These are phyloP conservation scores for Heritiera littoralis DNA, from an alignment of 345 rosid species.

Conservation along the genomic window DNA sequence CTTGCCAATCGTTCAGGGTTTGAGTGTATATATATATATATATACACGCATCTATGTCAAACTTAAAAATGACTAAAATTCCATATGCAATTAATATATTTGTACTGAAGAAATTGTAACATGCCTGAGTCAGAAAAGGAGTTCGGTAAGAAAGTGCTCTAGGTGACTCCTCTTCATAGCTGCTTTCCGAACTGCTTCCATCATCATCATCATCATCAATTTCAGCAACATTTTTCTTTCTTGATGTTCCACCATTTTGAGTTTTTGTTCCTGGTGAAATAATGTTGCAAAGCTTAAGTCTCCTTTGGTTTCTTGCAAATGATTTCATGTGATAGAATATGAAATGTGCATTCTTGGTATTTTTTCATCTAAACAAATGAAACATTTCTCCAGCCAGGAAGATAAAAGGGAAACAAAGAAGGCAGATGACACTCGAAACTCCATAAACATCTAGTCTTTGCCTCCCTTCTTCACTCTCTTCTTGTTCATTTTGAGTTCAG, in stretches of 20 bases:
- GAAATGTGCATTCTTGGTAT: not conserved
- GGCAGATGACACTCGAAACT: not conserved
- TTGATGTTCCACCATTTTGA: conserved; percentile 51
- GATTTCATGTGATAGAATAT: not conserved
- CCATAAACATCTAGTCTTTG: not conserved
- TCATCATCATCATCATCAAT: conserved; percentile 54
- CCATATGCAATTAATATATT: not conserved
- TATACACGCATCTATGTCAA: not conserved
- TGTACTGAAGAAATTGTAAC: conserved; percentile 14
- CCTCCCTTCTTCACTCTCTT: no score
- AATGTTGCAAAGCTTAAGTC: not conserved
- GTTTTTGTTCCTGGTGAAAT: conserved; percentile 56
- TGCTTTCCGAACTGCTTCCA: conserved; percentile 64
- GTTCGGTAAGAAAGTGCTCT: conserved; percentile 72
- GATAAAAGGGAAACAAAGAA: not conserved
- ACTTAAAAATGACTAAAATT: not conserved
- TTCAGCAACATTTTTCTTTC: conserved; percentile 43
- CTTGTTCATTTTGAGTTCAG: no score
- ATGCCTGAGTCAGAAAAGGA: conserved; percentile 84
- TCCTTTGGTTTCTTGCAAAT: not conserved
- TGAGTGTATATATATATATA: no score
- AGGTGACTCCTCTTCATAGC: conserved; percentile 68
- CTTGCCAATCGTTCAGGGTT: not conserved
- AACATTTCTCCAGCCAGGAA: not conserved
- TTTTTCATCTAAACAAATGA: not conserved